phyloP scores from a whole-genome alignment of 495 filamentous ascomycete species.

The Aspergillus indologenus region DNA sequence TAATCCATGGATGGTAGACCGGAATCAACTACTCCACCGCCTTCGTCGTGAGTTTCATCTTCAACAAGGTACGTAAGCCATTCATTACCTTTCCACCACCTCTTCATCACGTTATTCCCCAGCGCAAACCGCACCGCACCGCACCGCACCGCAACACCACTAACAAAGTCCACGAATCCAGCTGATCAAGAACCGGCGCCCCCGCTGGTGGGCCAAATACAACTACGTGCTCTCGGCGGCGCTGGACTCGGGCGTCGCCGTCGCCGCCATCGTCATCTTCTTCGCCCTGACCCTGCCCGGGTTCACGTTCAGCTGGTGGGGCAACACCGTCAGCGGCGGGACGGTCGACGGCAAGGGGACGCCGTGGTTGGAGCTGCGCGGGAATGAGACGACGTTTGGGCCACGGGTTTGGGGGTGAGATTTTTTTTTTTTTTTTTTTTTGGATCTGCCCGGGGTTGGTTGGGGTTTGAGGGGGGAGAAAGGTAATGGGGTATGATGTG shows the following conservation, averaged over 20 bases:
- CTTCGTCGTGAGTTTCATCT: constrained; percentile 75
- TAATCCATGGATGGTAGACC: constrained; percentile 34
- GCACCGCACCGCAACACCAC: neutral
- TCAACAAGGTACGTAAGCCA: constrained; percentile 69
- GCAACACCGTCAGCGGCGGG: constrained; percentile 62
- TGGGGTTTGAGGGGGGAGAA: neutral
- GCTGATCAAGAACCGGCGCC: constrained; percentile 56
- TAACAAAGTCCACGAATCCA: neutral
- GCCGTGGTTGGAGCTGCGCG: constrained; percentile 14
- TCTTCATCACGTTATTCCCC: too few relatives aligned
- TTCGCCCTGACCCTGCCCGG: constrained; percentile 60
- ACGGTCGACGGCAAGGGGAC: constrained; percentile 20
- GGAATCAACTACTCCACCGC: constrained; percentile 78
- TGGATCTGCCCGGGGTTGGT: too few relatives aligned
- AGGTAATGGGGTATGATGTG: neutral
- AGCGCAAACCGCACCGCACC: too few relatives aligned
- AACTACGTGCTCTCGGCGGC: constrained; percentile 12
- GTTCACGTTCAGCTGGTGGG: constrained; percentile 69
- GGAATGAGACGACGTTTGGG: constrained; percentile 22
- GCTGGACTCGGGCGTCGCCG: constrained; percentile 7
- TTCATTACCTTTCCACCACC: too few relatives aligned
- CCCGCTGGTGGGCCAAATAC: constrained; percentile 50
- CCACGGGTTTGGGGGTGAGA: constrained; percentile 15
- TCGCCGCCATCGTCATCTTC: constrained; percentile 17
- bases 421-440: neutral